Evolutionary conservation across 176 grass and related monocot species (phyloP).

Genomic region (Elymus sibiricus): DNA sequence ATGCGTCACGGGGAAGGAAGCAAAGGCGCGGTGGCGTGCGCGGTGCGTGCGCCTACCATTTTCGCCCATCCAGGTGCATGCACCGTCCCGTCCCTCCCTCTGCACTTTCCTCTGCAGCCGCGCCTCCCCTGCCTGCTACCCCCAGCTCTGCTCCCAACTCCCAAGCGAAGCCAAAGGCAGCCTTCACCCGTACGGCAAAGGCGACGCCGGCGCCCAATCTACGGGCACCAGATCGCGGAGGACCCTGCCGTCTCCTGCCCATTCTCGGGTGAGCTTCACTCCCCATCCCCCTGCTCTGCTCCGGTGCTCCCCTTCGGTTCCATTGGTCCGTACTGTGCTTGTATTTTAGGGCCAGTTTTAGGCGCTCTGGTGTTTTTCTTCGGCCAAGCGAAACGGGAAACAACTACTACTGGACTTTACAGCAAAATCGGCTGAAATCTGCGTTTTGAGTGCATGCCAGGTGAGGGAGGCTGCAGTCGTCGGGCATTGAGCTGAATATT

Average conservation of each 20-base stretch:
- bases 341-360: background rate
- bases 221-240: background rate
- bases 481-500: background rate
- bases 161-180: background rate
- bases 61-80: slow-evolving; percentile 49
- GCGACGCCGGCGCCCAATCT: background rate
- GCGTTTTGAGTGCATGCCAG: background rate
- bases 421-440: background rate
- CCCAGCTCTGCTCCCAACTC: background rate
- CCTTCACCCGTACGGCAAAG: background rate
- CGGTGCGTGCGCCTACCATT: slow-evolving; percentile 32
- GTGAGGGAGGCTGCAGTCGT: background rate
- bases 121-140: background rate
- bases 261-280: slow-evolving; percentile 23
- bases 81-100: slow-evolving; percentile 26
- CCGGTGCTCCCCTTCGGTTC: background rate
- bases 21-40: slow-evolving; percentile 12
- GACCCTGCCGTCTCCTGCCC: background rate
- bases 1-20: no score
- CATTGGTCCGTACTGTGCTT: background rate
- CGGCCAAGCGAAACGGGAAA: background rate
- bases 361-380: background rate
- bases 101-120: background rate
- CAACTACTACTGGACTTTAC: background rate
- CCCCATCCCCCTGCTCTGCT: background rate